Evolutionary conservation across 2,329 filamentous ascomycete genomes (phyloP), one percentile per base, ranked within the genome.

Genomic region (Myriosclerotinia scirpicola): DNA sequence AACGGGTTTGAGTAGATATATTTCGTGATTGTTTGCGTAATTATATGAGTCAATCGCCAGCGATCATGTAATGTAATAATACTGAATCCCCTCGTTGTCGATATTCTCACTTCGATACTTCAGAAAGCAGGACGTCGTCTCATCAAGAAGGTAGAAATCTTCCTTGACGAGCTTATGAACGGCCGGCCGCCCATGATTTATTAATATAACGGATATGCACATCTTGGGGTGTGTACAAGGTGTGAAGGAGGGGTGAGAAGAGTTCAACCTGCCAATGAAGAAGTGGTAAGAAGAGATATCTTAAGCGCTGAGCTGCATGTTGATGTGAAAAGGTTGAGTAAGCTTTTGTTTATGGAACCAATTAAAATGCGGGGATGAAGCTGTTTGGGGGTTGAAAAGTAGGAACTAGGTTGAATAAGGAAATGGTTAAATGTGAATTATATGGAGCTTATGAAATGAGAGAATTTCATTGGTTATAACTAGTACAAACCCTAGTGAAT

Each of bases 191-290:
- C 46, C 58, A 60, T 58, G n/a, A 65, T 48, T 59, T 65, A 59
- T 65, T 58, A 65, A 65, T 65, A 65, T 54, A 63, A 48, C 34
- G 62, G 38, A 14, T 40, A 55, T 40, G 50, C 42, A 56, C 52
- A 58, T 64, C 30, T 48, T 55, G 14, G 30, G n/a, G 36, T n/a
- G 20, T 38, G 52, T 22, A 26, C 42, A 46, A 46, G 62, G 38
- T 38, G 9, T 56, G 53, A 46, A 58, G 53, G 14, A 58, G 53
- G 42, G 22, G 48, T 36, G 62, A 11, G 11, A 15, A 65, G 55
- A 59, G 15, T 3, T 15, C 30, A 36, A 38, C 1, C 40, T 38
- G 44, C 62, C 62, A 65, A 65, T 65, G 22, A 58, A 40, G 34
- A 52, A 7, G 54, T 8, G 6, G 48, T 20, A 7, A 22, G n/a